Conservation (phyloP, 148 eudicot species). For the Arbutus unedo region DNA sequence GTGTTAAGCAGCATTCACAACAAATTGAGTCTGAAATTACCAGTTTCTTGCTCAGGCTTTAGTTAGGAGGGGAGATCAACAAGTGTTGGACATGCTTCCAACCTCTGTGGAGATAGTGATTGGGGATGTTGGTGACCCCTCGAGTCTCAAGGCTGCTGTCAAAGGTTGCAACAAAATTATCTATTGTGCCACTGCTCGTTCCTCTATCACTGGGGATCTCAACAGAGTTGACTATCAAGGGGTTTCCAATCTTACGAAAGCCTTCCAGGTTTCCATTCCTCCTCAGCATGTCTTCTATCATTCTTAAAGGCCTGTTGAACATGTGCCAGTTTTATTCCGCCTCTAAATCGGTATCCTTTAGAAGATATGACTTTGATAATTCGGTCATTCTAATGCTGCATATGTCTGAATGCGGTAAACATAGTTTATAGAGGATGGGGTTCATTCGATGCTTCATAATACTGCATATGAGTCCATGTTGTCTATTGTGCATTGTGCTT, state of each 20-base stretch:
- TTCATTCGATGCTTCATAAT: not conserved
- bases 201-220: constrained; percentile 92
- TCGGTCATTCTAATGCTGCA: not conserved
- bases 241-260: constrained; percentile 80
- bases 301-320: not conserved
- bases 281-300: not conserved
- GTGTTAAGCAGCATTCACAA: not conserved
- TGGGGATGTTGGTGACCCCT: constrained; percentile 94
- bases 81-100: constrained; percentile 78
- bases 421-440: constrained; percentile 1
- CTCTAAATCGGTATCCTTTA: not conserved
- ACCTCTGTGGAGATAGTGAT: constrained; percentile 82
- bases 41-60: constrained; percentile 53
- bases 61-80: constrained; percentile 67
- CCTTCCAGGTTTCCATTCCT: constrained; percentile 64
- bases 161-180: constrained; percentile 88
- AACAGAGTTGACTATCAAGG: constrained; percentile 84
- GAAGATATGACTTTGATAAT: not conserved
- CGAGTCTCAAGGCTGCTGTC: constrained; percentile 54
- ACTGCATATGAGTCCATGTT: not conserved
- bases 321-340: not conserved
- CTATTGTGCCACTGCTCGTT: constrained; percentile 94
- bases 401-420: not conserved
- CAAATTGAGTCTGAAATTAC: not conserved
- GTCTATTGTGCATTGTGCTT: not conserved